phyloP scores from a whole-genome alignment of 1,139 yeast genomes.

The Kodamaea alishanica region DNA sequence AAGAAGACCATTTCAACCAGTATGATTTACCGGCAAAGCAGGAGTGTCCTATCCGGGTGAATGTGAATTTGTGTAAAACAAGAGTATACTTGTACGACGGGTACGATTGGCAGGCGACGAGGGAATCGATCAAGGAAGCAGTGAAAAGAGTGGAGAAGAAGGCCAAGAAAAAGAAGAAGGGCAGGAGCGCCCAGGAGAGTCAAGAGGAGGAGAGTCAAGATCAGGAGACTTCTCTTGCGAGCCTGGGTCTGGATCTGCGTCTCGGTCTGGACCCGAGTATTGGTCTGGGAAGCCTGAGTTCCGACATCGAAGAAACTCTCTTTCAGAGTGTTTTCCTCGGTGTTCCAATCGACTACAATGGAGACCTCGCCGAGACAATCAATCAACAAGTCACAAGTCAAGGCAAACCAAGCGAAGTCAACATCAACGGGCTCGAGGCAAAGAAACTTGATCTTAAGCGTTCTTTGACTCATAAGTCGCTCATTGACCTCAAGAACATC shows the following conservation, averaged over 20 bases:
- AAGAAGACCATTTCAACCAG: slow-evolving; percentile 47
- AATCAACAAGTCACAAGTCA: slow-evolving; percentile 42
- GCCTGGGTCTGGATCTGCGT: no score
- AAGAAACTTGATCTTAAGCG: slow-evolving; percentile 58
- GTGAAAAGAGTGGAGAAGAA: slow-evolving; percentile 56
- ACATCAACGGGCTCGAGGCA: slow-evolving; percentile 1
- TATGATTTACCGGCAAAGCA: slow-evolving; percentile 4
- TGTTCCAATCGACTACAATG: slow-evolving; percentile 47
- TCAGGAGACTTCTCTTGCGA: slow-evolving; percentile 3
- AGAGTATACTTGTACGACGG: slow-evolving; percentile 76
- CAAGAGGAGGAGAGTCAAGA: slow-evolving; percentile 1
- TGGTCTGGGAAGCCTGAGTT: no score
- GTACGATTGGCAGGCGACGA: slow-evolving; percentile 84
- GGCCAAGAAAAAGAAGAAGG: slow-evolving; percentile 13
- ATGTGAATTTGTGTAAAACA: slow-evolving; percentile 36
- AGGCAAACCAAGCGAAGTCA: slow-evolving; percentile 9
- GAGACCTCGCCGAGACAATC: slow-evolving; percentile 48
- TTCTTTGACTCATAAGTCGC: slow-evolving; percentile 60
- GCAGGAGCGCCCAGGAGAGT: slow-evolving; percentile 1
- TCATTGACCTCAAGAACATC: slow-evolving; percentile 53
- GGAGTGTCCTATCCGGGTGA: slow-evolving; percentile 29
- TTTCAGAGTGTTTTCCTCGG: slow-evolving; percentile 74
- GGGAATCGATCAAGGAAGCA: slow-evolving; percentile 60
- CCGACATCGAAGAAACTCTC: slow-evolving; percentile 56
- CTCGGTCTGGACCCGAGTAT: no score